phyloP scores from a whole-genome alignment of 805 yeast species.

The Schwanniomyces vanrijiae region DNA sequence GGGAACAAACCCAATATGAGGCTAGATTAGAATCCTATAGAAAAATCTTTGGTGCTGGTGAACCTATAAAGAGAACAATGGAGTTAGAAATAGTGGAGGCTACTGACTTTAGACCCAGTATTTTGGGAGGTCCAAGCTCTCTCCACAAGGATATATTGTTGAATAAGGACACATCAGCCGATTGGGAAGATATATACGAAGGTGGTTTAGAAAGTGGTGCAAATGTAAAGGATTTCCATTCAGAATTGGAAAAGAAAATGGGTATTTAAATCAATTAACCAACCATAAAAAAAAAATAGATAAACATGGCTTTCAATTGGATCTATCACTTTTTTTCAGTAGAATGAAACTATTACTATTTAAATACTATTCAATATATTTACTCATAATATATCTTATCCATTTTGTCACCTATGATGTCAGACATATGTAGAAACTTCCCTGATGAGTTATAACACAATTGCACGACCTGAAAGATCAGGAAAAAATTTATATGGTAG shows the following conservation, averaged over 20 bases:
- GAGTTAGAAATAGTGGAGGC: constrained; percentile 69
- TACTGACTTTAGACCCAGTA: constrained; percentile 67
- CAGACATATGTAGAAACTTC: too few species aligned
- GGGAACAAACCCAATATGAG: constrained; percentile 77
- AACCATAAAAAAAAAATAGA: not conserved
- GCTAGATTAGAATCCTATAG: constrained; percentile 75
- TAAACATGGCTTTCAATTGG: not conserved
- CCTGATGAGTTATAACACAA: constrained; percentile 1
- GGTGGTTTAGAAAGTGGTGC: constrained; percentile 48
- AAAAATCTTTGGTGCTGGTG: constrained; percentile 87
- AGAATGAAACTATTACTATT: not conserved
- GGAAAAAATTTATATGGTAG: not conserved
- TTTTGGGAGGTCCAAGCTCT: constrained; percentile 57
- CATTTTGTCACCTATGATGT: too few species aligned
- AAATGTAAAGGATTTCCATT: constrained; percentile 58
- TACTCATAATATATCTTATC: not conserved
- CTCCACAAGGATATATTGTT: constrained; percentile 76
- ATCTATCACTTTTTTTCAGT: not conserved
- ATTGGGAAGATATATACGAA: constrained; percentile 91
- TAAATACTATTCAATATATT: not conserved
- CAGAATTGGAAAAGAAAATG: constrained; percentile 67
- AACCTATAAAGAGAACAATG: constrained; percentile 89
- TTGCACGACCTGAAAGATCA: not conserved
- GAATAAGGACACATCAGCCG: constrained; percentile 74
- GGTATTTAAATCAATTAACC: constrained; percentile 34